Evolutionary conservation across 2,329 filamentous ascomycete genomes (phyloP), one percentile per base, ranked within the genome.

Genomic region (Leptographium lundbergii): DNA sequence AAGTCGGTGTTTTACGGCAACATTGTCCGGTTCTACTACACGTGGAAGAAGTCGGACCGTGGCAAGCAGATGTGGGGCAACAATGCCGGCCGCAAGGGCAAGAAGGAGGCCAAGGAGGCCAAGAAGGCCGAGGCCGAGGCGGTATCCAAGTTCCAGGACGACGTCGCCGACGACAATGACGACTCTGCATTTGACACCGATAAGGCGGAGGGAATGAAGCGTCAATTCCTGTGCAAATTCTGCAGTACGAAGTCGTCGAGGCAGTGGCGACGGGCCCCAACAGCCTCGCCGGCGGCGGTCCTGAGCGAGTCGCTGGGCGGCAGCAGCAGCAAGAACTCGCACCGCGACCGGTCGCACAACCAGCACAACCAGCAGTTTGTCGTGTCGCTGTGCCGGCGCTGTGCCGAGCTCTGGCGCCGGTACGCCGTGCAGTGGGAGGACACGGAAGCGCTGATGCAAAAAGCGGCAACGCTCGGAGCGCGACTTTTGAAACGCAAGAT

Each of bases 371-470:
- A 62, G 59, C 84, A 87, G 65, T 84, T 87, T 42, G 82, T 95
- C 22, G 81, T 91, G 55, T 91, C 92, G 4, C 80, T 99, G 5
- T 99, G 94, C 69, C 81, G 91, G 60, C 85, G 92, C 61, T 99
- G 94, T 68, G 91, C 91, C 29, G 86, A 94, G 67, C 77, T 99
- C 10, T 99, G 94, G 94, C 86, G 94, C 56, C 89, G 92, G 64
- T 99, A 99, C 71, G 92, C 87, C 19, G 90, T 99, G 62, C 89
- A 95, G 65, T 99, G 90, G 85, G 94, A 97, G 71, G 89, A 95
- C 64, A 81, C 91, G 17, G 94, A 97, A 50, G 92, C 97, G 66
- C 82, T 96, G 45, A 83, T 86, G 47, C 95, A 91, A 74, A 95
- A 96, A 74, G 85, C 95, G 50, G 82, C 86, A 1, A 84, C 87